phyloP scores from a whole-genome alignment of 192 early-diverging fungal genomes.

The Coemansia sp. region DNA sequence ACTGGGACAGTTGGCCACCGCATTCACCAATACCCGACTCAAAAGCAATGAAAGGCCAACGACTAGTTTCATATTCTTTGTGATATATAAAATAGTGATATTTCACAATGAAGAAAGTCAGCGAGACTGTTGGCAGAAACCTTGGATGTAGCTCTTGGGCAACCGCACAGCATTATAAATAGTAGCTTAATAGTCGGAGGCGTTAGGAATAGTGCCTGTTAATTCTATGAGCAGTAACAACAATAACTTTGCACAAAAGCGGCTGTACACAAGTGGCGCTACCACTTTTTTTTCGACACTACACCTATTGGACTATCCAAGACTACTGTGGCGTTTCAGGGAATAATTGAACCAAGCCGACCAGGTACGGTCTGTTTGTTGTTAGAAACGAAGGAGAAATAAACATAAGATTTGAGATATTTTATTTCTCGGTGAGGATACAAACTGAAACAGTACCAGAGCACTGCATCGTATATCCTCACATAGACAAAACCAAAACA shows the following conservation, averaged over 20 bases:
- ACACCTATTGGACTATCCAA: not conserved
- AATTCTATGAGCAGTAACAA: conserved; percentile 11
- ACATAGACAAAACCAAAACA: no score
- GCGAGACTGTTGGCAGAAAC: not conserved
- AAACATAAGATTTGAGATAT: no score
- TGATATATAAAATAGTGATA: not conserved
- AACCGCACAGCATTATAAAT: not conserved
- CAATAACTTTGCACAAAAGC: conserved; percentile 1
- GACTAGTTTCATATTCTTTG: conserved; percentile 3
- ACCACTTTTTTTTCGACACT: not conserved
- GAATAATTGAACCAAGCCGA: not conserved
- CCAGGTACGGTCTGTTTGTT: not conserved
- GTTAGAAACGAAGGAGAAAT: not conserved
- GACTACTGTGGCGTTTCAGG: not conserved
- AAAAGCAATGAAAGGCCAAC: not conserved
- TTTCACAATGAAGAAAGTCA: no score
- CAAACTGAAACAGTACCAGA: no score
- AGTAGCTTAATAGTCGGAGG: not conserved
- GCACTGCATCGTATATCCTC: no score
- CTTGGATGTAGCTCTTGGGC: not conserved
- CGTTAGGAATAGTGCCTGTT: conserved; percentile 9
- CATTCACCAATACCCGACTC: not conserved
- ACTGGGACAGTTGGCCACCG: conserved; percentile 34
- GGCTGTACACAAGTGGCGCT: conserved; percentile 3
- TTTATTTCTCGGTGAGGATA: no score